Conservation (phyloP, 2,329 filamentous ascomycete genomes). For the Pseudogymnoascus sp. region DNA sequence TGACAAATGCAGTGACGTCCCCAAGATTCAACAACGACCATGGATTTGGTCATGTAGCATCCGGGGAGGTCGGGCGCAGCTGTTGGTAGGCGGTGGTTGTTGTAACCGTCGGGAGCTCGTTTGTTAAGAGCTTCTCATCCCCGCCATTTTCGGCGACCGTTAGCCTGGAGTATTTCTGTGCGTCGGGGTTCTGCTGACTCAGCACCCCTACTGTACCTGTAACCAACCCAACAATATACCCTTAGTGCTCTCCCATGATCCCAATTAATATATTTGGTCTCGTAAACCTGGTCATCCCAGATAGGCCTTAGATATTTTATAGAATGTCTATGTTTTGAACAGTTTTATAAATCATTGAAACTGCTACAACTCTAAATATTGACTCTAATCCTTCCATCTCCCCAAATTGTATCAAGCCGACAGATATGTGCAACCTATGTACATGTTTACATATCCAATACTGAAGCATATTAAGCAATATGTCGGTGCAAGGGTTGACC, state of each 20-base stretch:
- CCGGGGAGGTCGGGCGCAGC: slow-evolving; percentile 24
- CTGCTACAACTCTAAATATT: background rate
- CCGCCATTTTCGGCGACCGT: slow-evolving; percentile 9
- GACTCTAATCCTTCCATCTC: background rate
- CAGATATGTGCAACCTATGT: slow-evolving; percentile 7
- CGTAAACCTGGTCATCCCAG: background rate
- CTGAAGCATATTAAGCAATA: background rate
- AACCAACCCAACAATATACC: background rate
- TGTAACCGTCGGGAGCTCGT: slow-evolving; percentile 10
- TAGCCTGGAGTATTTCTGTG: slow-evolving; percentile 7
- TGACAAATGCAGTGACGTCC: slow-evolving; percentile 25
- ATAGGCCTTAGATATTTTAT: background rate
- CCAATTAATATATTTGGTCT: background rate
- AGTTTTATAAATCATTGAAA: background rate
- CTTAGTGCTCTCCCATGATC: background rate
- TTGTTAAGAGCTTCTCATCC: slow-evolving; percentile 9
- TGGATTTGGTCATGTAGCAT: slow-evolving; percentile 27
- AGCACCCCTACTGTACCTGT: slow-evolving; percentile 1
- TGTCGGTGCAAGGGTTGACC: background rate
- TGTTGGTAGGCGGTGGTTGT: slow-evolving; percentile 15
- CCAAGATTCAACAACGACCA: slow-evolving; percentile 31
- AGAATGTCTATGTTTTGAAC: background rate
- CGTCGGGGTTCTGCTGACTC: slow-evolving; percentile 1
- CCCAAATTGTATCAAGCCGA: background rate
- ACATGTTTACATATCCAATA: background rate